Base-by-base conservation (phyloP, 495 filamentous ascomycete species). In the Halenospora varia region DNA sequence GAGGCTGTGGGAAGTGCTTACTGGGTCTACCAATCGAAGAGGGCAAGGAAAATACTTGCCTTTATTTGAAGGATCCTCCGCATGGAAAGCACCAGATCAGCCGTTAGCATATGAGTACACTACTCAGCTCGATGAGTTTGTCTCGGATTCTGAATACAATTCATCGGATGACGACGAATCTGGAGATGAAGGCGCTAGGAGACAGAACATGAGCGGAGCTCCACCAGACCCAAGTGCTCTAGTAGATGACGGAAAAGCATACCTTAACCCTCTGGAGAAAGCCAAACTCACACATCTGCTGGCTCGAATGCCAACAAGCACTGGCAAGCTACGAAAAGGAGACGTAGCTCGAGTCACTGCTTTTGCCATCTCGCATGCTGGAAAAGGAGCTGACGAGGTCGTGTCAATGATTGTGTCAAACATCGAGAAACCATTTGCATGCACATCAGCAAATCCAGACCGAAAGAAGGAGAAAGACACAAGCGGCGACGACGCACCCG, bases 351-450 rank as follows among this genome's bases (percentile, higher is more conserved):
- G 92, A 2, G 76, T 97, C 2, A 92, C 91, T 2, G 81, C 87
- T 22, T 97, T 97, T 66, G 94, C 93, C 11, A 92, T 97, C 60
- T 87, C 87, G 1, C 88, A 97, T 67, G 89, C 89, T 2, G 82
- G 75, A 25, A 65, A 76, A 42, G 89, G 86, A 2, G 89, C 88
- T 8, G 89, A 95, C 54, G 94, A 97, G 75, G 85, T 97, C 39
- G 92, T 95, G 19, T 81, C 92, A 25, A 85, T 95, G 74, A 85
- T 97, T 25, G 81, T 94, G 0, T 77, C 83, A 0, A 97, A 98
- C 62, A 79, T 96, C 44, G 75, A 86, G 56, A 78, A 76, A 46
- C 91, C 92, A 0, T 82, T 91, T 46, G 84, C 88, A 2, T 88
- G 88, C 45, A 79, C 74, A 2, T 73, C 72, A 10, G 80, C 78